phyloP scores from a whole-genome alignment of 2,329 filamentous ascomycete species.

The Trichoderma brevicompactum region DNA sequence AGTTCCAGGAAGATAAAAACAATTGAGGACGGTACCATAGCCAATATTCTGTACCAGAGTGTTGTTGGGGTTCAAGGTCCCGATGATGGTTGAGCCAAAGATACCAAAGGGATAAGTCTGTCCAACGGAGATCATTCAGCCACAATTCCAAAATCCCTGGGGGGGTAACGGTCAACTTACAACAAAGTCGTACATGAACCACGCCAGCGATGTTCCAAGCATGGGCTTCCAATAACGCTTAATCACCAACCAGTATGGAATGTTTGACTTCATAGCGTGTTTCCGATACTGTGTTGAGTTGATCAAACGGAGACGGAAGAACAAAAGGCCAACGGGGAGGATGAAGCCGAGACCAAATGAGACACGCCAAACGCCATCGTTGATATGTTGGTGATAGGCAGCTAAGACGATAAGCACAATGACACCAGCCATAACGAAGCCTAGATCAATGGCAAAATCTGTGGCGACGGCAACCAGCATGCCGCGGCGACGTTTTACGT shows the following conservation, averaged over 20 bases:
- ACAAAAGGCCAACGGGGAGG: constrained; percentile 51
- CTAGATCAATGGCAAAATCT: constrained; percentile 45
- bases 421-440: constrained; percentile 47
- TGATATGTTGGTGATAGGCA: constrained; percentile 41
- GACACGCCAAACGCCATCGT: constrained; percentile 52
- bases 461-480: constrained; percentile 47
- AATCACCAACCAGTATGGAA: constrained; percentile 36
- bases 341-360: constrained; percentile 35
- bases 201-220: constrained; percentile 55
- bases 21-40: constrained; percentile 35
- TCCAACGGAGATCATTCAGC: neutral
- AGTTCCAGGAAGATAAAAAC: constrained; percentile 33
- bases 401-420: constrained; percentile 52
- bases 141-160: no score
- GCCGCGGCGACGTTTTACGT: constrained; percentile 37
- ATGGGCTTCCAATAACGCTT: constrained; percentile 51
- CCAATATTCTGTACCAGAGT: constrained; percentile 34
- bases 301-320: constrained; percentile 57
- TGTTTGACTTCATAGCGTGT: constrained; percentile 36
- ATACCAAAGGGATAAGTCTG: constrained; percentile 37
- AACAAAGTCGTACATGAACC: constrained; percentile 50
- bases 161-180: constrained; percentile 11
- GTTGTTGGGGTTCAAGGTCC: constrained; percentile 22
- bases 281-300: constrained; percentile 50
- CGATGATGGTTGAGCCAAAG: constrained; percentile 35